Percentiles rank a stretch among this genome's conserved stretches.
These are phyloP conservation scores for Croton setiger DNA, from an alignment of 441 rosid species.

Conservation along the genomic window DNA sequence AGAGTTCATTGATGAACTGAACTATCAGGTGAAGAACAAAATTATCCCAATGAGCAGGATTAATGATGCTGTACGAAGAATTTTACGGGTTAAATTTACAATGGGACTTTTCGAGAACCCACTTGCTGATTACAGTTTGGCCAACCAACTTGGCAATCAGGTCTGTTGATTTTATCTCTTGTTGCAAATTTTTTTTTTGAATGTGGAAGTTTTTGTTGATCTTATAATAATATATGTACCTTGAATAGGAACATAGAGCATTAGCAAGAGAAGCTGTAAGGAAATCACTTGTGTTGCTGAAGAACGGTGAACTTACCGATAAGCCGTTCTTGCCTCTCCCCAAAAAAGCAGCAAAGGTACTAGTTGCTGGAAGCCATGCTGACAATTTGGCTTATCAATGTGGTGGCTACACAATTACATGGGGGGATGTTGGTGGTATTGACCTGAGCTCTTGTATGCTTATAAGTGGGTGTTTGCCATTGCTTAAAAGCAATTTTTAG, in stretches of 20 bases:
- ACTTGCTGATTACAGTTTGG: constrained; percentile 45
- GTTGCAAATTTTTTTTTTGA: not conserved
- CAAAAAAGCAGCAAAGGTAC: constrained; percentile 46
- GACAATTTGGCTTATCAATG: constrained; percentile 66
- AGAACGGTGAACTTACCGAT: constrained; percentile 40
- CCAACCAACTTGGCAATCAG: constrained; percentile 52
- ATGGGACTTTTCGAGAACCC: constrained; percentile 68
- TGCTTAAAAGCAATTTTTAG: too few species aligned
- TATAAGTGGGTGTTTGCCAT: too few species aligned
- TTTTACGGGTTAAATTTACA: constrained; percentile 53
- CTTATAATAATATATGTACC: too few species aligned
- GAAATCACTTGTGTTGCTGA: constrained; percentile 60
- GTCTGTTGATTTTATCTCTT: constrained; percentile 19
- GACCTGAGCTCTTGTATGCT: too few species aligned
- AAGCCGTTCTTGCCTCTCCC: constrained; percentile 57
- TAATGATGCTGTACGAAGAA: constrained; percentile 64
- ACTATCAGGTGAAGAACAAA: constrained; percentile 41
- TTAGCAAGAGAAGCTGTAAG: constrained; percentile 75
- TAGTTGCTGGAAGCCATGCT: constrained; percentile 65
- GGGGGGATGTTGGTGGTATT: too few species aligned
- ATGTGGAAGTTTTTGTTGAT: not conserved
- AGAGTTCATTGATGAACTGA: constrained; percentile 50
- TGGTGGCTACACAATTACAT: constrained; percentile 68
- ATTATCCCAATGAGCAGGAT: constrained; percentile 57
- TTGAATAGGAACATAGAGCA: constrained; percentile 52